Evolutionary conservation across 305 asterid species (phyloP).

Genomic region (Lippia alba): DNA sequence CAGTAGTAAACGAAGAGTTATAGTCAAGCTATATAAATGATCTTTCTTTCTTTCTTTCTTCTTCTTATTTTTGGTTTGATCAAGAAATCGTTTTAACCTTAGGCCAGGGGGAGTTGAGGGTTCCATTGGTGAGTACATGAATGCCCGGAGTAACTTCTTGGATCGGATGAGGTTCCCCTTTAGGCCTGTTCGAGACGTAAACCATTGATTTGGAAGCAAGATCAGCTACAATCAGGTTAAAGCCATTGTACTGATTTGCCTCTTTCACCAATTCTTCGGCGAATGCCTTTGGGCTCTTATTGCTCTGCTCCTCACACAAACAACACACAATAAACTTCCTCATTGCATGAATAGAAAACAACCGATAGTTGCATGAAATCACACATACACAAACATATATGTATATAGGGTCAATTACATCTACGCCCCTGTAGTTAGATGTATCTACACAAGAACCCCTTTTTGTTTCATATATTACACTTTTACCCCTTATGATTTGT

Average conservation of each 20-base stretch:
- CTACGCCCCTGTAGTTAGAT: too few relatives aligned
- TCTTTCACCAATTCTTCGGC: constrained; percentile 60
- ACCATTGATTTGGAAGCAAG: constrained; percentile 54
- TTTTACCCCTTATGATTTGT: too few relatives aligned
- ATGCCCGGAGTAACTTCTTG: constrained; percentile 64
- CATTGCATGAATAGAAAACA: neutral
- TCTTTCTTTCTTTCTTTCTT: too few relatives aligned
- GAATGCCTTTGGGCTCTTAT: constrained; percentile 57
- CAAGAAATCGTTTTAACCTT: constrained; percentile 43
- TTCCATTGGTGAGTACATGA: constrained; percentile 70
- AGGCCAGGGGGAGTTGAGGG: constrained; percentile 77
- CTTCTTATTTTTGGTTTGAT: too few relatives aligned
- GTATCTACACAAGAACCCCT: too few relatives aligned
- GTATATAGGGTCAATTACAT: too few relatives aligned
- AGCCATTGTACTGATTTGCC: constrained; percentile 69
- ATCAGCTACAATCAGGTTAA: constrained; percentile 69
- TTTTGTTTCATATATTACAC: too few relatives aligned
- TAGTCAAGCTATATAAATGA: too few relatives aligned
- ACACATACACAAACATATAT: neutral
- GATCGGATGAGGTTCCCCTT: constrained; percentile 48
- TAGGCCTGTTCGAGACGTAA: constrained; percentile 67
- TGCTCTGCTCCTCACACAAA: constrained; percentile 49
- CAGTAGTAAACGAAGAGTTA: too few relatives aligned
- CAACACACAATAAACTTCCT: neutral
- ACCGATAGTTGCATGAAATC: neutral